These are phyloP conservation scores for Camellia lanceoleosa DNA, from an alignment of 148 eudicot species.

Conservation along the genomic window DNA sequence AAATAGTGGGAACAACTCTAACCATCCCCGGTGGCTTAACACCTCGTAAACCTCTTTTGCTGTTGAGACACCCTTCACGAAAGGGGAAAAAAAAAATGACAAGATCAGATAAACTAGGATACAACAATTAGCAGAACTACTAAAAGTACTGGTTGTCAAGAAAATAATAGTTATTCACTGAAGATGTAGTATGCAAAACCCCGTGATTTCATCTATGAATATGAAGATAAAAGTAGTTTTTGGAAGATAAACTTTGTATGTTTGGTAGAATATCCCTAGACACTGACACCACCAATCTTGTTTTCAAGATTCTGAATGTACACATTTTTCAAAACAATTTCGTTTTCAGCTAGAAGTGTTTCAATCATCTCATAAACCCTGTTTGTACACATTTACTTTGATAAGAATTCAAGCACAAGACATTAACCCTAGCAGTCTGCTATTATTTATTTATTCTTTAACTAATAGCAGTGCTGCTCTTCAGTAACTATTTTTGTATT, in stretches of 20 bases:
- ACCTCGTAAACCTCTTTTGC: slow-evolving; percentile 89
- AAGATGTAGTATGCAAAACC: background rate
- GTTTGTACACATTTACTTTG: background rate
- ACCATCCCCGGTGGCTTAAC: slow-evolving; percentile 63
- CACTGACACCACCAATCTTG: background rate
- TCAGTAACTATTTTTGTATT: background rate
- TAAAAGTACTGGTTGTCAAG: background rate
- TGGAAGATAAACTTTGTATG: background rate
- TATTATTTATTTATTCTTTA: background rate
- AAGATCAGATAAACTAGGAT: slow-evolving; percentile 7
- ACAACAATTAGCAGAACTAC: background rate
- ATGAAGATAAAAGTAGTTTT: background rate
- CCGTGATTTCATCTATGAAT: background rate
- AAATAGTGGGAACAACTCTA: slow-evolving; percentile 83
- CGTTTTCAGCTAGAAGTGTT: background rate
- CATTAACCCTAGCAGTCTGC: background rate
- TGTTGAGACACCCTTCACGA: slow-evolving; percentile 83
- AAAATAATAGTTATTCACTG: background rate
- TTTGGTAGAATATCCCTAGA: background rate
- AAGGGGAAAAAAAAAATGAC: slow-evolving; percentile 22
- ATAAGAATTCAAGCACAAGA: background rate
- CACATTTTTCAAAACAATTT: background rate
- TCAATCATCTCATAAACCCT: background rate
- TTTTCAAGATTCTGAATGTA: background rate
- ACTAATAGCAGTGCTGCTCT: background rate